Base-by-base conservation (phyloP, 2,329 filamentous ascomycete species). In the Venturia aucupariae region DNA sequence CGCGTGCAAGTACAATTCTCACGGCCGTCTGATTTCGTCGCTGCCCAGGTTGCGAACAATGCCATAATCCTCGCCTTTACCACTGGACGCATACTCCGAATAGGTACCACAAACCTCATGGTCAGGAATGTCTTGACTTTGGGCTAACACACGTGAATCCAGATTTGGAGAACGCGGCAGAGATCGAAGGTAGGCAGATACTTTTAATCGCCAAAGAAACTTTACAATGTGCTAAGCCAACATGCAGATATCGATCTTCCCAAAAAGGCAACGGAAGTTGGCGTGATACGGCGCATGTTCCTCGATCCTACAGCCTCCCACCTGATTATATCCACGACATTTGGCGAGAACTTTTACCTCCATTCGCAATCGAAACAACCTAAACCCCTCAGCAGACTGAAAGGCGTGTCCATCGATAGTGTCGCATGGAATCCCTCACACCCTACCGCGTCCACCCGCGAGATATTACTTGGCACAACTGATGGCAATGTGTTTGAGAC, bases 291-390 rank as follows among this genome's bases (percentile, higher is more conserved):
- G 70, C 90, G 90, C 79, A 91, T 99, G 84, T 99, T 99, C 78
- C 89, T 99, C 72, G 94, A 99, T 73, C 93, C 94, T 35, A 96
- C 93, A 13, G 94, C 94, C 35, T 97, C 92, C 6, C 94, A 99
- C 78, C 81, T 99, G 35, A 85, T 99, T 68, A 86, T 99, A 69
- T 92, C 89, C 73, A 99, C 94, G 3, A 89, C 91, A 5, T 84
- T 92, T 48, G 92, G 92, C 73, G 94, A 99, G 76, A 97, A 96
- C 78, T 99, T 92, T 80, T 99, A 99, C 76, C 88, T 99, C 11
- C 94, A 99, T 75, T 93, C 92, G 13, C 93, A 97, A 74, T 94
- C 92, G 41, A 89, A 91, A 69, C 89, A 92, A 68, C 92, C 93
- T 2, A 90, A 94, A 68, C 84, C 88, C 8, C 81, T 99, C 42